Conservation (phyloP, 2,329 filamentous ascomycete genomes). For the Hortaea sp. region DNA sequence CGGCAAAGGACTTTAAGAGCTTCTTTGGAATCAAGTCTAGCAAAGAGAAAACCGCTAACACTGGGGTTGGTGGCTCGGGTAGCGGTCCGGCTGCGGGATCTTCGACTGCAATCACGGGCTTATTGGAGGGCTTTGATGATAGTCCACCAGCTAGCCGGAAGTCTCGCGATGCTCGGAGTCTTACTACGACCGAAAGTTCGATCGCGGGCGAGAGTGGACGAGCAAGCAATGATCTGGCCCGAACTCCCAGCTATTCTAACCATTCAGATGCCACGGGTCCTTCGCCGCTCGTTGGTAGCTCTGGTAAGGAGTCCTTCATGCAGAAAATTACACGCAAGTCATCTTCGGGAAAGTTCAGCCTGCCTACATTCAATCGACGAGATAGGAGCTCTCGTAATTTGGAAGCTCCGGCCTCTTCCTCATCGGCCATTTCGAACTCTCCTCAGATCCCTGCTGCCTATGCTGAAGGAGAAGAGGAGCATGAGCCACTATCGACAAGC, state of each 20-base stretch:
- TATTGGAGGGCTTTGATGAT: slow-evolving; percentile 19
- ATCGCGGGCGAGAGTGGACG: slow-evolving; percentile 11
- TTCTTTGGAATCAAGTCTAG: slow-evolving; percentile 42
- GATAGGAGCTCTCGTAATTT: background rate
- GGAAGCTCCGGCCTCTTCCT: background rate
- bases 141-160: slow-evolving; percentile 29
- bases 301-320: slow-evolving; percentile 39
- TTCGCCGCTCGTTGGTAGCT: slow-evolving; percentile 20
- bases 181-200: slow-evolving; percentile 25
- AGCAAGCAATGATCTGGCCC: slow-evolving; percentile 18
- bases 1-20: slow-evolving; percentile 77
- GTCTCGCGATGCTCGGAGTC: slow-evolving; percentile 33
- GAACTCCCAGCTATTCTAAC: slow-evolving; percentile 26
- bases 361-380: slow-evolving; percentile 24
- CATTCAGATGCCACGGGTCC: slow-evolving; percentile 29
- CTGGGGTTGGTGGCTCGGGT: background rate
- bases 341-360: slow-evolving; percentile 33
- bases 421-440: background rate
- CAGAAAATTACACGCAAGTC: slow-evolving; percentile 40
- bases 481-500: slow-evolving; percentile 20
- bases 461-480: slow-evolving; percentile 28
- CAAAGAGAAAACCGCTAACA: slow-evolving; percentile 21
- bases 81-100: background rate
- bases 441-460: background rate
- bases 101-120: background rate